phyloP scores from a whole-genome alignment of 345 rosid species.

The Abelmoschus esculentus region DNA sequence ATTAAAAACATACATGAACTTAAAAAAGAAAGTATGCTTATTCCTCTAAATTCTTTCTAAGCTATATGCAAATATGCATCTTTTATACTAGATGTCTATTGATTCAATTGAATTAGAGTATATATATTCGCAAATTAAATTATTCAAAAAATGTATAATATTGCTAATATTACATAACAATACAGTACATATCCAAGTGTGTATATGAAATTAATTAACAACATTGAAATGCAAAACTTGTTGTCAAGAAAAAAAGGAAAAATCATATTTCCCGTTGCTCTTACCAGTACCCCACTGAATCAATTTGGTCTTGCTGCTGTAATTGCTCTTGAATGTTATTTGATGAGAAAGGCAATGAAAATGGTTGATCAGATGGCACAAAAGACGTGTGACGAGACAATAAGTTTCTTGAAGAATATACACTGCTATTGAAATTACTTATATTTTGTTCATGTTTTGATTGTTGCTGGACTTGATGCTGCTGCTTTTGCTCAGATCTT shows the following conservation, averaged over 20 bases:
- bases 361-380: constrained; percentile 33
- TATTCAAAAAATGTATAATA: not conserved
- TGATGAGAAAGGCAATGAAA: constrained; percentile 52
- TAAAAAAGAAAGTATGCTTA: too few species aligned
- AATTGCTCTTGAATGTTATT: constrained; percentile 48
- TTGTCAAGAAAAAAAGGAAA: not conserved
- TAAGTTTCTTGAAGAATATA: constrained; percentile 33
- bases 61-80: not conserved
- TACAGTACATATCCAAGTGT: not conserved
- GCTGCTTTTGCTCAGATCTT: not conserved
- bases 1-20: too few species aligned
- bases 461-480: constrained; percentile 22
- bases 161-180: not conserved
- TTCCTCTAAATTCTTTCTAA: too few species aligned
- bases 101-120: not conserved
- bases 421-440: constrained; percentile 15
- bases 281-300: constrained; percentile 45
- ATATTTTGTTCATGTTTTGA: not conserved
- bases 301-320: constrained; percentile 55
- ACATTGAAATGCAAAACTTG: not conserved
- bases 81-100: not conserved
- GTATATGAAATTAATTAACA: not conserved
- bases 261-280: not conserved
- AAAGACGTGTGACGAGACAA: constrained; percentile 36
- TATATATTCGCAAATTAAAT: not conserved